Base-by-base conservation (phyloP, 345 rosid species). In the Camelina sativa region DNA sequence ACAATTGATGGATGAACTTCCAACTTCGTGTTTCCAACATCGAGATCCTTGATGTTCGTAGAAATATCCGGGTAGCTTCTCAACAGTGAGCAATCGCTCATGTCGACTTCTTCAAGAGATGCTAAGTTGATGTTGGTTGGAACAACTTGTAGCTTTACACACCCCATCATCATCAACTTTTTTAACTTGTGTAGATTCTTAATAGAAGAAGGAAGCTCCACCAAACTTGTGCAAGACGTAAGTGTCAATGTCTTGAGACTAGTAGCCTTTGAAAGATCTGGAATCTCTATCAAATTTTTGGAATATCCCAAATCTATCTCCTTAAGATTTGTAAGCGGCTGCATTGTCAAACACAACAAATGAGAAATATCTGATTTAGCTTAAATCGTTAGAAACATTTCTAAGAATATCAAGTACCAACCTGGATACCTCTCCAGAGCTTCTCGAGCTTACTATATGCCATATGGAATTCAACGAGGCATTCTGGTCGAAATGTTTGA, bases 391-490 rank as follows among this genome's bases (percentile, higher is more conserved):
- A 41, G 8, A 23, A 8, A 0, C 38, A 35, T 34, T 2, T 2
- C 11, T 41, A 40, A 4, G 1, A 17, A 3, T 57, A 20, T 22
- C 79, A 70, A 43, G 43, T 30, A 54, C 70, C 12, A 64, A 82
- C 83, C 72, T 71, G 71, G 20, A n/a, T 40, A 52, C 73, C 74
- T 32, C 11, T 11, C 84, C 84, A 83, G 0, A 83, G 71, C 35
- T 74, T 56, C 62, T 76, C 22, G 1, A 83, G 44, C 0, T 44
- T 28, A 66, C 83, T 55, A 0, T 0, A 0, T 3, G 1, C 0
- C 53, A 80, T 37, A 17, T 3, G 4, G 9, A 77, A 38, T n/a
- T 64, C 65, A 0, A 77, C 51, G 4, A 68, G 72, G 1, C 54
- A 12, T 1, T 78, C 64, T 0, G 51, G 51, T 4, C 11, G 6